Evolutionary conservation across 495 filamentous ascomycete genomes (phyloP).

Genomic region (Penicillium bialowiezense): DNA sequence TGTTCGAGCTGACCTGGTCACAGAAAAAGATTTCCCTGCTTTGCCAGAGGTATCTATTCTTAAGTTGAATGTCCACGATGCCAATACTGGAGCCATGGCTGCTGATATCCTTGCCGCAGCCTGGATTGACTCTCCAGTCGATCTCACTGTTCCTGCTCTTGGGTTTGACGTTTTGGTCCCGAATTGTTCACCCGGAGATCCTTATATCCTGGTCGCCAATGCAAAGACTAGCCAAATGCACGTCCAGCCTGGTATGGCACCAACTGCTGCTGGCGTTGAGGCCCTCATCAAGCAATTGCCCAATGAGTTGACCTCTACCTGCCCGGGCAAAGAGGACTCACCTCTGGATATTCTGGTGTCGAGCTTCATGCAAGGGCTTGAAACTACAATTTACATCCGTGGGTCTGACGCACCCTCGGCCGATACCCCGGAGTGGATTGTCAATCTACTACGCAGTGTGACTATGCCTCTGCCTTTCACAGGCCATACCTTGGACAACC

Average conservation of each 20-base stretch:
- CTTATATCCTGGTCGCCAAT: constrained; percentile 68
- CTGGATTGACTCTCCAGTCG: constrained; percentile 70
- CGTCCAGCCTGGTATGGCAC: constrained; percentile 60
- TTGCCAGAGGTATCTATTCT: constrained; percentile 77
- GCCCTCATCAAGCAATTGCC: constrained; percentile 71
- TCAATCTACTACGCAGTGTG: constrained; percentile 73
- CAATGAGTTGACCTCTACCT: constrained; percentile 62
- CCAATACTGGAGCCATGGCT: constrained; percentile 61
- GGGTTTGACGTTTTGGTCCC: constrained; percentile 81
- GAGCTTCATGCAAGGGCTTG: constrained; percentile 74
- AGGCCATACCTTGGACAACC: constrained; percentile 70
- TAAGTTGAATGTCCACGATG: constrained; percentile 71
- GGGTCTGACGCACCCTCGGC: constrained; percentile 65
- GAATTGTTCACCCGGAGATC: constrained; percentile 62
- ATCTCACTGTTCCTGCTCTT: constrained; percentile 70
- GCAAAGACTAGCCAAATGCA: constrained; percentile 65
- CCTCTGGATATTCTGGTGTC: constrained; percentile 82
- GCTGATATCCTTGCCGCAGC: constrained; percentile 71
- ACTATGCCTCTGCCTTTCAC: constrained; percentile 83
- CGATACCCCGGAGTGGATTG: constrained; percentile 75
- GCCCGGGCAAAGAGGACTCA: constrained; percentile 71
- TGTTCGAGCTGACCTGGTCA: constrained; percentile 12
- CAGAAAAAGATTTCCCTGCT: constrained; percentile 64
- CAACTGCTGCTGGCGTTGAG: constrained; percentile 64
- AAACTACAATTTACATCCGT: constrained; percentile 75